Conservation (phyloP, 2,329 filamentous ascomycete species). For the Phyllosticta citribraziliensis region DNA sequence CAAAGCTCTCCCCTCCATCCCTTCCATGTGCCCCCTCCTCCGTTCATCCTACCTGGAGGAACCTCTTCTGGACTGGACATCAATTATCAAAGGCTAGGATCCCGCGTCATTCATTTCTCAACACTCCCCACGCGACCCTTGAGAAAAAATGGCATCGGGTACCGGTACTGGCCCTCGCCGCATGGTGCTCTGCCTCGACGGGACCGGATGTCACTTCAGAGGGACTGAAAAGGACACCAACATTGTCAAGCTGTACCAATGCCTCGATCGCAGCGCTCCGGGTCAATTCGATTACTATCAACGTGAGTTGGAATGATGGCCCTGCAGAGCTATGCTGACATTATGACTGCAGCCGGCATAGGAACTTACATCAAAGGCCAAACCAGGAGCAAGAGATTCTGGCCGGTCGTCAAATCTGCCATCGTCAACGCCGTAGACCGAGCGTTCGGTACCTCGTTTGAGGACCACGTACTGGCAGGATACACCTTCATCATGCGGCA, state of each 20-base stretch:
- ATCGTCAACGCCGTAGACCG: conserved; percentile 9
- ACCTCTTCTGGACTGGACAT: no score
- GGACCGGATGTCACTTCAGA: no score
- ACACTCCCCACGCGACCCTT: no score
- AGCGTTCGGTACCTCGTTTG: conserved; percentile 13
- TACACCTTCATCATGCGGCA: conserved; percentile 26
- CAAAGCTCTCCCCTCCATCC: no score
- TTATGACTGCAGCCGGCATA: conserved; percentile 11
- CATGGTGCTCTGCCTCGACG: conserved; percentile 33
- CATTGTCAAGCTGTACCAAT: no score
- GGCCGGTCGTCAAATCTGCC: background rate
- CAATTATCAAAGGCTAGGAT: no score
- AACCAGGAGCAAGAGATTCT: background rate
- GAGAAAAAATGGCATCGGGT: background rate
- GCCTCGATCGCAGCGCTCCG: no score
- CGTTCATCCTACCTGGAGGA: no score
- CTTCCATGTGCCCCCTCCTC: no score
- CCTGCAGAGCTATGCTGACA: background rate
- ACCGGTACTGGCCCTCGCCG: conserved; percentile 10
- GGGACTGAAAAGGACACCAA: no score
- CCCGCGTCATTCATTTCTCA: no score
- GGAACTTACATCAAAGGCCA: conserved; percentile 13
- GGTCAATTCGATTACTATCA: no score
- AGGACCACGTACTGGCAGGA: conserved; percentile 16
- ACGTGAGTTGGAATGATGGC: background rate